phyloP scores from a whole-genome alignment of 768 basidiomycete species.

The Naematelia aurantialba region DNA sequence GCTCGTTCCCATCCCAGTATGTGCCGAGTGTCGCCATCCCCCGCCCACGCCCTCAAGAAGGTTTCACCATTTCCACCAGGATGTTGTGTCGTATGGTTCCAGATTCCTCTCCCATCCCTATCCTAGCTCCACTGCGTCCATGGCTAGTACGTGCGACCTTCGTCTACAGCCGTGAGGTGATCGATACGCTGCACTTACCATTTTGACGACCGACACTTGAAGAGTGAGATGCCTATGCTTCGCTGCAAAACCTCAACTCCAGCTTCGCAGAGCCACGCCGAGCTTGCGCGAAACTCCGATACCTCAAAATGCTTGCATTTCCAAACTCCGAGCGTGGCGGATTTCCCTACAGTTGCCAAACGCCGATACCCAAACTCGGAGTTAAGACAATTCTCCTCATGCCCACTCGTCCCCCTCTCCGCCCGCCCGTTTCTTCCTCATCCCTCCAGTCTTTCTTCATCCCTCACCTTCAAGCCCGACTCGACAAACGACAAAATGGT shows the following conservation, averaged over 20 bases:
- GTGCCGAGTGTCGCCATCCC: too few relatives aligned
- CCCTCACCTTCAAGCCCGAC: constrained; percentile 9
- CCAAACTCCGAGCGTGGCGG: constrained; percentile 1
- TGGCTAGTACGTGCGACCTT: not conserved
- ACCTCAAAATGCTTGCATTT: not conserved
- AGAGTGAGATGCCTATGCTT: constrained; percentile 10
- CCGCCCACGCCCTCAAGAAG: not conserved
- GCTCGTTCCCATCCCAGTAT: too few relatives aligned
- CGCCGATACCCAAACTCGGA: constrained; percentile 3
- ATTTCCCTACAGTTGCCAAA: not conserved
- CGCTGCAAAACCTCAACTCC: constrained; percentile 1
- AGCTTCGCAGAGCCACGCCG: not conserved
- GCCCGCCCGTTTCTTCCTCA: constrained; percentile 10
- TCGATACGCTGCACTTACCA: constrained; percentile 19
- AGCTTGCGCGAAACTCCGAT: not conserved
- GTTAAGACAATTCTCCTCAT: constrained; percentile 3
- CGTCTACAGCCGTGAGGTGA: not conserved
- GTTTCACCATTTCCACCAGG: too few relatives aligned
- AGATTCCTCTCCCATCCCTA: not conserved
- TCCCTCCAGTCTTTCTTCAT: constrained; percentile 18
- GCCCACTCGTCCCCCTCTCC: constrained; percentile 4
- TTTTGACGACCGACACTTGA: constrained; percentile 25
- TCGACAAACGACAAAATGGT: constrained; percentile 33
- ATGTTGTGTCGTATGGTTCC: too few relatives aligned
- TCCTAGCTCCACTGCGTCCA: not conserved